Base-by-base conservation (phyloP, 495 filamentous ascomycete species). In the Monascus purpureus region DNA sequence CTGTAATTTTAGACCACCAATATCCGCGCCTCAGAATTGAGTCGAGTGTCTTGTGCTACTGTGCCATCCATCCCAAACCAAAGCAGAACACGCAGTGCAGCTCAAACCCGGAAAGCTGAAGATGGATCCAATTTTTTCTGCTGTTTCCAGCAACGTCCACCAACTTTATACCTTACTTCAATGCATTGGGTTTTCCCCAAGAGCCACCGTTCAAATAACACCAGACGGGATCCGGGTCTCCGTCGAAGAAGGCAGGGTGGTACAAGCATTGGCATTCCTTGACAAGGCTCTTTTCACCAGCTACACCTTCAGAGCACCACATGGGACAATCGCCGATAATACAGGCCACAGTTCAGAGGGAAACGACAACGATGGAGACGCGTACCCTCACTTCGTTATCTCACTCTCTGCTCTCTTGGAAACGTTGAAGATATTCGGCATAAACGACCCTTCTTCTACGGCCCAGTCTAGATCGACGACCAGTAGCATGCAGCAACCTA, bases 371-470 rank as follows among this genome's bases (percentile, higher is more conserved):
- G 50, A 64, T 12, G 40, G 42, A n/a, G 36, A 46, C 17, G 22
- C 41, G 6, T 54, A 57, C 32, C 61, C 44, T 54, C 61, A 32
- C 53, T 96, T 96, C 49, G 78, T 84, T 37, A 77, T 95, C 38
- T 88, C 84, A 8, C 68, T 97, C 24, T 66, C 80, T 1, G 80
- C 88, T 24, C 68, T 97, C 6, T 71, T 97, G 26, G 90, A 97
- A 61, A 93, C 86, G 6, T 67, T 97, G 17, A 87, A 93, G 44
- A 94, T 97, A 25, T 88, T 96, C 47, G 80, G 81, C 29, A 70
- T 84, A 37, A 75, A 74, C 27, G 83, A 93, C 41, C 48, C 70
- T n/a, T 57, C 65, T 20, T 67, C 40, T 39, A 70, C 42, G 16
- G 37, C 22, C 42, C 44, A 14, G 18, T 31, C 34, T 8, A 19